Evolutionary conservation across 202 grass and related monocot species (phyloP).

Genomic region (Musa balbisiana): DNA sequence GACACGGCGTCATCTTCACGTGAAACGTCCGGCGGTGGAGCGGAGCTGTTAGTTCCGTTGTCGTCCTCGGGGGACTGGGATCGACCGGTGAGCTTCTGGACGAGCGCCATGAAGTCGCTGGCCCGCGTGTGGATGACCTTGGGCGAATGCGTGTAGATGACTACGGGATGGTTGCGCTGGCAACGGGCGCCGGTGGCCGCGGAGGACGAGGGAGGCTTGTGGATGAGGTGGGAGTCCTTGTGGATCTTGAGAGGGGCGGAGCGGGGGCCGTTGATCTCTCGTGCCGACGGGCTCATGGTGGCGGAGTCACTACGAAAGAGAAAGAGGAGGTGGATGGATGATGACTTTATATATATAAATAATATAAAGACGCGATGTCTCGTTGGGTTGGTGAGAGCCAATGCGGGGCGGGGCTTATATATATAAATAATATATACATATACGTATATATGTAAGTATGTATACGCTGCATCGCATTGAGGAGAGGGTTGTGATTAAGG

Average conservation of each 20-base stretch:
- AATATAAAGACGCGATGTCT: too few relatives aligned
- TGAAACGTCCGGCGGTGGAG: not conserved
- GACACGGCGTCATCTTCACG: not conserved
- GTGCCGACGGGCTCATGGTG: slow-evolving; percentile 24
- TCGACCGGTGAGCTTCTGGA: slow-evolving; percentile 62
- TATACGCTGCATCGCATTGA: too few relatives aligned
- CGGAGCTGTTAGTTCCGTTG: not conserved
- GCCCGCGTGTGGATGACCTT: slow-evolving; percentile 52
- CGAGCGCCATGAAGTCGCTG: slow-evolving; percentile 61
- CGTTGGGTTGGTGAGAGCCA: too few relatives aligned
- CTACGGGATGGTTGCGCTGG: slow-evolving; percentile 26
- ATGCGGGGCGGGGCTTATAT: too few relatives aligned
- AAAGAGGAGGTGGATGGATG: too few relatives aligned
- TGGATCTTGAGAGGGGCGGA: slow-evolving; percentile 31
- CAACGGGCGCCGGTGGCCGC: slow-evolving; percentile 26
- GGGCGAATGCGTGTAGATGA: slow-evolving; percentile 57
- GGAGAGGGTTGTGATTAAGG: too few relatives aligned
- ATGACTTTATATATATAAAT: too few relatives aligned
- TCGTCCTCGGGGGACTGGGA: not conserved
- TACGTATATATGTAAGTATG: too few relatives aligned
- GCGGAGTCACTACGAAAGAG: not conserved
- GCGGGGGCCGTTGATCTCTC: not conserved
- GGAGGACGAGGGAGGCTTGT: slow-evolving; percentile 26
- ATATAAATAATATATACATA: too few relatives aligned
- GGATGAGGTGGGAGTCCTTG: slow-evolving; percentile 46